A percentile compares a stretch with the other conserved stretches of the same genome.
Evolutionary conservation across 2,329 filamentous ascomycete genomes (phyloP).

Genomic region (Monosporascus cannonballus): DNA sequence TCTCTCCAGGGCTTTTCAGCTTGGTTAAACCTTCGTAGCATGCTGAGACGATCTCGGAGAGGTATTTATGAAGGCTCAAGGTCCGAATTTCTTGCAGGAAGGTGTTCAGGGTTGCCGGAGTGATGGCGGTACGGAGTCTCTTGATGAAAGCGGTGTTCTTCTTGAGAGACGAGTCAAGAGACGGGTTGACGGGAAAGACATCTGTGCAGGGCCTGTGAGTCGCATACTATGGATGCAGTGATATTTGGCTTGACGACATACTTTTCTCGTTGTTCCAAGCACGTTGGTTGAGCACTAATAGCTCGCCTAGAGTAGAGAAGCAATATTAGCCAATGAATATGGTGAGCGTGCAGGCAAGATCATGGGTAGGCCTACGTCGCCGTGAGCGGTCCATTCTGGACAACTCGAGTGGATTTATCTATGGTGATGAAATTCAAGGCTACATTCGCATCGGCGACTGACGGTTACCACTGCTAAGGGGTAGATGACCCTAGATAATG

Average conservation of each 20-base stretch:
- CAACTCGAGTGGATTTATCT: conserved; percentile 28
- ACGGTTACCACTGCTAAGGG: conserved; percentile 34
- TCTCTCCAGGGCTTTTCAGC: conserved; percentile 85
- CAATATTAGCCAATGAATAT: conserved; percentile 16
- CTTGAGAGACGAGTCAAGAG: conserved; percentile 90
- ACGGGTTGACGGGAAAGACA: conserved; percentile 68
- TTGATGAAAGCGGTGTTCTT: conserved; percentile 99
- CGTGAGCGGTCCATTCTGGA: conserved; percentile 58
- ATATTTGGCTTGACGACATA: conserved; percentile 31
- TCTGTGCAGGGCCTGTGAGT: conserved; percentile 42
- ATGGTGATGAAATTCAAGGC: conserved; percentile 22
- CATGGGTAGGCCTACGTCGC: conserved; percentile 44
- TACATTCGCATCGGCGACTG: conserved; percentile 39
- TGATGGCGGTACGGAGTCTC: conserved; percentile 84
- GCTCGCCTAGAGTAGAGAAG: conserved; percentile 58
- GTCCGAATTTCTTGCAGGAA: conserved; percentile 88
- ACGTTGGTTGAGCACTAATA: conserved; percentile 80
- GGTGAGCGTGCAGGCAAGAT: conserved; percentile 1
- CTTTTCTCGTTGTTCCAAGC: conserved; percentile 88
- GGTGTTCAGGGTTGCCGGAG: conserved; percentile 68
- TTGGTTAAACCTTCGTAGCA: conserved; percentile 92
- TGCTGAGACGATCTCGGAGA: conserved; percentile 93
- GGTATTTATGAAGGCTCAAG: conserved; percentile 89
- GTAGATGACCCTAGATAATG: conserved; percentile 34
- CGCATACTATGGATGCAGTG: not conserved